Conservation (phyloP, 1,284 basidiomycete species). For the Moesziomyces sp. region DNA sequence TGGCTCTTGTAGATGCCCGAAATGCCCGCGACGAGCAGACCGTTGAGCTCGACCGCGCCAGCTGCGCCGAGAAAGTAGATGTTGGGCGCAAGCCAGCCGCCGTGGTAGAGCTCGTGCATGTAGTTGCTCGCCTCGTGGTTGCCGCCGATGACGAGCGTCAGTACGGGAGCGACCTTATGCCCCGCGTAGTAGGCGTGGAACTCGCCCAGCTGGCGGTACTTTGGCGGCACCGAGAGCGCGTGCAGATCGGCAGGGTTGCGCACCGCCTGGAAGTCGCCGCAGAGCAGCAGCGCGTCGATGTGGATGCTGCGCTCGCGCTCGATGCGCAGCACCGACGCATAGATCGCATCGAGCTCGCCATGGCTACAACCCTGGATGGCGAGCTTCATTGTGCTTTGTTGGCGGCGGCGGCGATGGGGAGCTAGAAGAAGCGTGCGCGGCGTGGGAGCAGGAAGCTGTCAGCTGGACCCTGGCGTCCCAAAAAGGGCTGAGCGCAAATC, state of each 20-base stretch:
- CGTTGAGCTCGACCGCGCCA: conserved; percentile 85
- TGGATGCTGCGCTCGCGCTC: conserved; percentile 76
- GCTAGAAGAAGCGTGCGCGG: background rate
- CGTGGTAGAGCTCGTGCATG: conserved; percentile 86
- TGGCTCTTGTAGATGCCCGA: conserved; percentile 91
- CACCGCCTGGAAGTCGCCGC: conserved; percentile 91
- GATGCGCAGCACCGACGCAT: conserved; percentile 77
- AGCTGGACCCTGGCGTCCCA: too few relatives aligned
- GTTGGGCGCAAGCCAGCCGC: conserved; percentile 83
- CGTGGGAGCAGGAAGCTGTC: too few relatives aligned
- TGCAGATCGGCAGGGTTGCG: conserved; percentile 86
- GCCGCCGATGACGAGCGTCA: conserved; percentile 95
- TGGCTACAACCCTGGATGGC: conserved; percentile 97
- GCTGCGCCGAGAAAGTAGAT: conserved; percentile 96
- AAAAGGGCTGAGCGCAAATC: too few relatives aligned
- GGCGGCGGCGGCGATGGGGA: too few relatives aligned
- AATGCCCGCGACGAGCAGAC: conserved; percentile 83
- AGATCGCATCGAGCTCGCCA: conserved; percentile 76
- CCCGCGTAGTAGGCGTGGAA: conserved; percentile 83
- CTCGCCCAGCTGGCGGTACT: conserved; percentile 84
- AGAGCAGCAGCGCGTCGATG: conserved; percentile 85
- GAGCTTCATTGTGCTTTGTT: conserved; percentile 72
- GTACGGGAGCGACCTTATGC: conserved; percentile 79
- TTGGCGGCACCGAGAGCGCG: conserved; percentile 89
- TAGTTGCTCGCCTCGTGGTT: conserved; percentile 99